phyloP scores from a whole-genome alignment of 441 rosid genomes.

The Populus hybrid region DNA sequence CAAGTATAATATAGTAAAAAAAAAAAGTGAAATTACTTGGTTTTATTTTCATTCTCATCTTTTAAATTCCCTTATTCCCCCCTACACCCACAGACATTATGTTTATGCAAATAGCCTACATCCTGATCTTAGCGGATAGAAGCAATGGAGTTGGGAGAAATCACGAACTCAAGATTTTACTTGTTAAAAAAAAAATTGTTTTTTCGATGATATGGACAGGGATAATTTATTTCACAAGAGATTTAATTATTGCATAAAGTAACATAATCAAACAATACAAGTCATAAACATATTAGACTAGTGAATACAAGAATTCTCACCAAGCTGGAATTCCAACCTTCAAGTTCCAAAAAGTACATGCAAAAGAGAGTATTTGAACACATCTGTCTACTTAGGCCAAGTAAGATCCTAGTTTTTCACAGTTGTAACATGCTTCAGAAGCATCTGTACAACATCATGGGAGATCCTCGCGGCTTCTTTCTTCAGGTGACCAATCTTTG shows the following conservation, averaged over 20 bases:
- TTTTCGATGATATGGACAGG: neutral
- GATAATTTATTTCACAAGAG: neutral
- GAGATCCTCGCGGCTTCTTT: slow-evolving; percentile 60
- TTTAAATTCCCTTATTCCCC: no score
- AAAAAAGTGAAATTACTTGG: no score
- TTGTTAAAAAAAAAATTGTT: neutral
- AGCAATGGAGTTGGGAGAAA: neutral
- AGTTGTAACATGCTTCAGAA: slow-evolving; percentile 61
- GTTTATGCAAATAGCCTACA: neutral
- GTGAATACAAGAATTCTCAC: slow-evolving; percentile 9
- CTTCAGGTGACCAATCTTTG: slow-evolving; percentile 59
- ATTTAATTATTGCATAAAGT: slow-evolving; percentile 16
- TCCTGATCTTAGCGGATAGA: neutral
- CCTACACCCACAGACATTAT: no score
- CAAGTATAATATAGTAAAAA: no score
- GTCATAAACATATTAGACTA: slow-evolving; percentile 8
- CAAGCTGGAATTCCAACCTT: slow-evolving; percentile 2
- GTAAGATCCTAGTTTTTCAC: slow-evolving; percentile 51
- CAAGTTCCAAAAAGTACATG: neutral
- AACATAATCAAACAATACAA: slow-evolving; percentile 17
- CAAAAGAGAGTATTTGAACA: neutral
- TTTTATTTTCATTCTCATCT: no score
- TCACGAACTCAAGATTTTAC: neutral
- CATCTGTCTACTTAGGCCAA: neutral
- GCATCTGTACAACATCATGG: slow-evolving; percentile 66